Evolutionary conservation across 2,329 filamentous ascomycete species (phyloP).

Genomic region (Davidsoniella australis): DNA sequence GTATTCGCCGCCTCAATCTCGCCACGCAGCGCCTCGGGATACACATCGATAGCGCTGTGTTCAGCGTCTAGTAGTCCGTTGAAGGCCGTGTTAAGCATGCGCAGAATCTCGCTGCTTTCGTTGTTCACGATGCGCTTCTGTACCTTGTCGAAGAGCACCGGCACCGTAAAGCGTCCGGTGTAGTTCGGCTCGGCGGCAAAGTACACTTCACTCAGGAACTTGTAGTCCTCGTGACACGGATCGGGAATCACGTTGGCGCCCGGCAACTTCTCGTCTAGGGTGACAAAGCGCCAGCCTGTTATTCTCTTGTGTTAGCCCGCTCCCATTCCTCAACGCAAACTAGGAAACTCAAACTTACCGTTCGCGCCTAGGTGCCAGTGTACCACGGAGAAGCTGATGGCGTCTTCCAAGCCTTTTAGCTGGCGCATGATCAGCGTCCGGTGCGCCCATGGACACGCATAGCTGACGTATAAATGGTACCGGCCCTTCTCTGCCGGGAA

Average conservation of each 20-base stretch:
- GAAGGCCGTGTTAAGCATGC: constrained; percentile 69
- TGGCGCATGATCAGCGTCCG: constrained; percentile 74
- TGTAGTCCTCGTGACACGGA: constrained; percentile 51
- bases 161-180: constrained; percentile 68
- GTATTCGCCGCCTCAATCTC: constrained; percentile 62
- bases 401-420: constrained; percentile 80
- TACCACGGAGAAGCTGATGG: constrained; percentile 64
- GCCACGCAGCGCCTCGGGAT: constrained; percentile 43
- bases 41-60: constrained; percentile 45
- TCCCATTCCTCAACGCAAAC: constrained; percentile 6
- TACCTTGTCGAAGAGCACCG: constrained; percentile 69
- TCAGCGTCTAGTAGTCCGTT: constrained; percentile 48
- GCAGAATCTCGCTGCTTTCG: constrained; percentile 80
- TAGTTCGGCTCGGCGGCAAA: constrained; percentile 58
- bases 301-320: constrained; percentile 26
- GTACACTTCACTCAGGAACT: constrained; percentile 62
- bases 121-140: constrained; percentile 69
- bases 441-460: constrained; percentile 89
- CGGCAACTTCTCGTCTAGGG: constrained; percentile 35
- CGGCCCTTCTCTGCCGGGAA: constrained; percentile 76
- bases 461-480: constrained; percentile 90
- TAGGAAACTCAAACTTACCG: constrained; percentile 20
- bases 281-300: constrained; percentile 57
- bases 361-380: constrained; percentile 70
- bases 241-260: constrained; percentile 49